Evolutionary conservation across 805 yeast genomes (phyloP).

Genomic region (Starmerella khaoyaiensis): DNA sequence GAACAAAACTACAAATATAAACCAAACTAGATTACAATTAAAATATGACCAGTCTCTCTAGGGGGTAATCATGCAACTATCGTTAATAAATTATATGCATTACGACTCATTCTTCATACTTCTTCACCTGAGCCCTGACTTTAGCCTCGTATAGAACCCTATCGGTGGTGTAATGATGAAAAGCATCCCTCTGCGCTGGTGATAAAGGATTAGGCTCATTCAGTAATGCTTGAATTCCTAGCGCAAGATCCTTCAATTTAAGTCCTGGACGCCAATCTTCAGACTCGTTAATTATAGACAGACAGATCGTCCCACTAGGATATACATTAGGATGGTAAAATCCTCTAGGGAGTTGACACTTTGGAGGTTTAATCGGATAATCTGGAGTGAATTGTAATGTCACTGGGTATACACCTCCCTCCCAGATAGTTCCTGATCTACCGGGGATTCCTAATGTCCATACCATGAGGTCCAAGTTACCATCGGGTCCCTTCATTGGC

Average conservation of each 20-base stretch:
- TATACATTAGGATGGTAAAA: constrained; percentile 96
- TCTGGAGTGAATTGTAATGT: constrained; percentile 71
- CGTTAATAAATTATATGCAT: too few species aligned
- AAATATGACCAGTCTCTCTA: too few species aligned
- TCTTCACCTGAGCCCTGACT: constrained; percentile 68
- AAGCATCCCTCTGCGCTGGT: constrained; percentile 97
- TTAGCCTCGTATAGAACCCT: constrained; percentile 54
- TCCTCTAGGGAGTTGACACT: constrained; percentile 73
- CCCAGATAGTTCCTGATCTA: constrained; percentile 75
- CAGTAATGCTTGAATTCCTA: constrained; percentile 85
- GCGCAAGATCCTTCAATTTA: constrained; percentile 71
- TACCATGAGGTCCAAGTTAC: constrained; percentile 64
- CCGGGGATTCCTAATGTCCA: constrained; percentile 99
- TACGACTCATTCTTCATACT: constrained; percentile 33
- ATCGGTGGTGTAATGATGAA: constrained; percentile 48
- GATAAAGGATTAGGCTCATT: constrained; percentile 87
- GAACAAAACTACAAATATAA: too few species aligned
- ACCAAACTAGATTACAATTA: too few species aligned
- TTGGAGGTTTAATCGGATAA: constrained; percentile 94
- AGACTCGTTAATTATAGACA: constrained; percentile 82
- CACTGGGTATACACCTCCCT: constrained; percentile 76
- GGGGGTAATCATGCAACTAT: too few species aligned
- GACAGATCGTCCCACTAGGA: constrained; percentile 93
- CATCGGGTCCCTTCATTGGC: constrained; percentile 69
- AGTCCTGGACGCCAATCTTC: constrained; percentile 98